Evolutionary conservation across 2,329 filamentous ascomycete species (phyloP), one percentile per base, ranked within the genome.

Genomic region (Sclerotinia nivalis): DNA sequence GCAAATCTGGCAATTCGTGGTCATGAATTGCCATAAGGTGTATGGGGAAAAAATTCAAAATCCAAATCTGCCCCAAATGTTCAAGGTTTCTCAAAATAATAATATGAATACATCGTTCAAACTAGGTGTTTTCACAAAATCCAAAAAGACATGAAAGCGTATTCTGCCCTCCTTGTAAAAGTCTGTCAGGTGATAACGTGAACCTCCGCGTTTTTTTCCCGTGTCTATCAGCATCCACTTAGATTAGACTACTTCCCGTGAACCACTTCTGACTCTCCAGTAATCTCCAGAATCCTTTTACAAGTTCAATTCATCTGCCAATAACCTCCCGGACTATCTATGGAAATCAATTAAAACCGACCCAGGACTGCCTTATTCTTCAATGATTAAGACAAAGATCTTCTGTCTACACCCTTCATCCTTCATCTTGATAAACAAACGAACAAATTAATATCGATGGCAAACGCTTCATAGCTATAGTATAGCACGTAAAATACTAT

Each of bases 401-500:
- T 40, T 25, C 49, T 5, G 31, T 6, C 2, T 12, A 40, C 34
- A 25, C 61, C 47, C 31, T 52, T 25, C 47, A 64, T 25, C 54
- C 54, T 49, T 28, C 25, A 37, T 50, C 31, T 58, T n/a, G 4
- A 40, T 37, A 37, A 37, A 45, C 50, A 56, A 56, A 43, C 62
- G 25, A 56, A n/a, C 62, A 22, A 56, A 9, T n/a, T 31, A 15
- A 40, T 25, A 28, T n/a, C 31, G 22, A 55, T 52, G 54, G 55
- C 55, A 60, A 61, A 43, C n/a, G 6, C 15, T 68, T 40, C 18
- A 52, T 25, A 52, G 12, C 31, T 10, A 20, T 34, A 6, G 2
- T 22, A 68, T n/a, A 37, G 12, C 45, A 37, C 45, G 18, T 43
- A 37, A 54, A 54, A 13, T 62, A 43, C 18, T 37, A 87, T 87